Percentiles rank a stretch among this genome's conserved stretches.
phyloP scores from a whole-genome alignment of 2,329 filamentous ascomycete species.

The Monosporascus ibericus region DNA sequence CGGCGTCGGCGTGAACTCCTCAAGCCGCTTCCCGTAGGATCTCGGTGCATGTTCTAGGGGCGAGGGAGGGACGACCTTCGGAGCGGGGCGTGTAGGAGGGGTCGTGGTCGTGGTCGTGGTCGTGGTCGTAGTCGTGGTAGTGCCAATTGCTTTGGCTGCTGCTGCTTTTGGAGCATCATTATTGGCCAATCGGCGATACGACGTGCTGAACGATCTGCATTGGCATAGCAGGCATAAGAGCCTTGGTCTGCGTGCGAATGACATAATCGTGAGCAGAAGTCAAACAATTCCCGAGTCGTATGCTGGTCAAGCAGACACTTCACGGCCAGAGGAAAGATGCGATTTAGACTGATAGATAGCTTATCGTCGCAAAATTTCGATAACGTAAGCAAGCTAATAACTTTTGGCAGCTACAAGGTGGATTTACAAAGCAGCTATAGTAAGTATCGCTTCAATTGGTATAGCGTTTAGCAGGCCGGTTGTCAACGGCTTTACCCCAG shows the following conservation, averaged over 20 bases:
- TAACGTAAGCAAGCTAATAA: too few species aligned
- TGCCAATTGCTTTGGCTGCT: slow-evolving; percentile 13
- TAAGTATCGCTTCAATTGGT: too few species aligned
- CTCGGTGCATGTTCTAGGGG: slow-evolving; percentile 53
- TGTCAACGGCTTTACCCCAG: slow-evolving; percentile 9
- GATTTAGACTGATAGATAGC: too few species aligned
- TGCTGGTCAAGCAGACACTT: too few species aligned
- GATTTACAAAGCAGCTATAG: too few species aligned
- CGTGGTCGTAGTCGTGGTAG: slow-evolving; percentile 2
- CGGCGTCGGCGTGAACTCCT: slow-evolving; percentile 52
- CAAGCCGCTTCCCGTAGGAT: slow-evolving; percentile 49
- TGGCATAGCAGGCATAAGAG: slow-evolving; percentile 44
- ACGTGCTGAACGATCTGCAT: slow-evolving; percentile 43
- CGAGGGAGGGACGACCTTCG: slow-evolving; percentile 28
- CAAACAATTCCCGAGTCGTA: not conserved
- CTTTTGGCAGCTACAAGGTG: too few species aligned
- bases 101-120: slow-evolving; percentile 7
- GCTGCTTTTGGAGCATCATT: slow-evolving; percentile 16
- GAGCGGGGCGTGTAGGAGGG: slow-evolving; percentile 6
- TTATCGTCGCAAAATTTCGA: too few species aligned
- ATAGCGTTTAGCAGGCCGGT: not conserved
- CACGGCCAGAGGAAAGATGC: too few species aligned
- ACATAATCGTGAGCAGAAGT: slow-evolving; percentile 5
- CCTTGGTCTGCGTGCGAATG: slow-evolving; percentile 24
- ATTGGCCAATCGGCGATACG: slow-evolving; percentile 29